Base-by-base conservation (phyloP, 805 yeast genomes). In the Saccharomycopsis sp. region DNA sequence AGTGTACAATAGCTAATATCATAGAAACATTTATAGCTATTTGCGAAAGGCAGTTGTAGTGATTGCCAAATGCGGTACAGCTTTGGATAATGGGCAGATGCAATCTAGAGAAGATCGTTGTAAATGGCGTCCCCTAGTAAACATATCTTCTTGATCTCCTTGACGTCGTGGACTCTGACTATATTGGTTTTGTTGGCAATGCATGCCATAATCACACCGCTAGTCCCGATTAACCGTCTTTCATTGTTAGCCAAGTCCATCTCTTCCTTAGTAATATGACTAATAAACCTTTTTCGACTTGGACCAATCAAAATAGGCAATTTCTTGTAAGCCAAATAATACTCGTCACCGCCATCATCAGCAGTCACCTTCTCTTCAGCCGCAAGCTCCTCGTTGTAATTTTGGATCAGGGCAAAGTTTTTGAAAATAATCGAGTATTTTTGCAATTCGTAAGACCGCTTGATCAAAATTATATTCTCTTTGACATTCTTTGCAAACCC, bases 401-500 rank as follows among this genome's bases (percentile, higher is more conserved):
- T 71, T 7, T 65, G 66, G 29, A 62, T 64, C n/a, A 61, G 60
- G 3, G 57, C 54, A 18, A 70, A 66, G 16, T 67, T 62, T 18
- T 61, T 57, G n/a, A 59, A 55, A 41, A 65, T 66, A 14, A 65
- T 64, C 1, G 82, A 72, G 64, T 83, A 85, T 34, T 73, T 70
- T 66, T 84, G 84, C 65, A 75, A 69, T 34, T 61, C 64, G 53
- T 71, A 79, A 60, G 76, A 63, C 18, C 81, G 75, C 60, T 82
- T 78, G 29, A 94, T 76, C 0, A 90, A 64, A 21, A 77, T 77
- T 34, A 91, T 63, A 68, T 91, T 92, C 66, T 91, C 96, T 5
- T 68, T 63, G n/a, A 78, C 64, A 55, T 77, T 79, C 69, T 94
- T 94, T n/a, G 98, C 97, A 71, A 94, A 94, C 1, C 99, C 99